Percentiles rank a stretch among this genome's conserved stretches.
These are phyloP conservation scores for Botrytis deweyae DNA, from an alignment of 2,329 filamentous ascomycete species.

Conservation along the genomic window DNA sequence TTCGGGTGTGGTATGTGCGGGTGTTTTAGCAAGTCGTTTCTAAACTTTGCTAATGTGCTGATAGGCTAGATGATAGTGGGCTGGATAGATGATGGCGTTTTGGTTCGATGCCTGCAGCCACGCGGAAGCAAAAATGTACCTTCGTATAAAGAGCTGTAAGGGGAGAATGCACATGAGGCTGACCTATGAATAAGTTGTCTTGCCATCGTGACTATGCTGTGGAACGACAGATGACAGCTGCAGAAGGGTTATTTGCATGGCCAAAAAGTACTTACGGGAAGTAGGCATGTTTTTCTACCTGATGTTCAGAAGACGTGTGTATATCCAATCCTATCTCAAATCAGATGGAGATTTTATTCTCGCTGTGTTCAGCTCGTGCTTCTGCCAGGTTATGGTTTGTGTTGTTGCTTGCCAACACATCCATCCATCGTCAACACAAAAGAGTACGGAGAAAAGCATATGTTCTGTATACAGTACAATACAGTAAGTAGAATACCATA, in stretches of 20 bases:
- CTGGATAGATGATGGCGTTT: constrained; percentile 16
- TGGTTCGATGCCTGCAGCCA: constrained; percentile 21
- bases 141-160: constrained; percentile 21
- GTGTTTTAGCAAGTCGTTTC: constrained; percentile 11
- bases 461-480: constrained; percentile 7
- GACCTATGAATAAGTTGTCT: constrained; percentile 22
- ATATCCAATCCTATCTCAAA: constrained; percentile 20
- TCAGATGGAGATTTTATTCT: constrained; percentile 16
- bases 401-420: constrained; percentile 23
- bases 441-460: constrained; percentile 16
- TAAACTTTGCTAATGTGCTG: background rate
- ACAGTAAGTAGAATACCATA: background rate
- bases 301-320: constrained; percentile 19
- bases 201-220: constrained; percentile 25
- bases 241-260: constrained; percentile 22
- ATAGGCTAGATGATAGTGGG: constrained; percentile 2
- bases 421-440: constrained; percentile 17
- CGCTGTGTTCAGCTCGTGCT: constrained; percentile 22
- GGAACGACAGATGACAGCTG: constrained; percentile 23
- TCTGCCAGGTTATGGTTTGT: constrained; percentile 17
- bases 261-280: constrained; percentile 10
- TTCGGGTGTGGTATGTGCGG: constrained; percentile 14
- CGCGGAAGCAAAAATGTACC: constrained; percentile 22
- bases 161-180: constrained; percentile 22
- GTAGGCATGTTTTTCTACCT: constrained; percentile 6